phyloP scores from a whole-genome alignment of 2,329 filamentous ascomycete genomes.

The Aspergillus candidus region DNA sequence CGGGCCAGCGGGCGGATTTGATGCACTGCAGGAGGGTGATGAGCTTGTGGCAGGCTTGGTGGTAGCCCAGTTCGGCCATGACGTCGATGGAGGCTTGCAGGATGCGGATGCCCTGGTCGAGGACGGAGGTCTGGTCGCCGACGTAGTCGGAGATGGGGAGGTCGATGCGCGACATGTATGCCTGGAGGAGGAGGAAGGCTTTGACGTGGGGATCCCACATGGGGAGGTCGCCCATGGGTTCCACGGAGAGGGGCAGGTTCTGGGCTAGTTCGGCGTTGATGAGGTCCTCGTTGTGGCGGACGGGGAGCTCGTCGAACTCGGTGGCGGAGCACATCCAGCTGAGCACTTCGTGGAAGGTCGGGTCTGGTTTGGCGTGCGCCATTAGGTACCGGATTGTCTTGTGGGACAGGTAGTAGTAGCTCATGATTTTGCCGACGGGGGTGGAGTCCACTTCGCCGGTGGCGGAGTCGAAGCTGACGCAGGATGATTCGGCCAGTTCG shows the following conservation, averaged over 20 bases:
- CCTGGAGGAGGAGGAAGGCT: slow-evolving; percentile 85
- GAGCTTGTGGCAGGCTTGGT: slow-evolving; percentile 73
- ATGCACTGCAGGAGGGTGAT: slow-evolving; percentile 82
- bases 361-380: slow-evolving; percentile 65
- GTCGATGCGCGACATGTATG: slow-evolving; percentile 87
- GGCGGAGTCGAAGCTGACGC: slow-evolving; percentile 66
- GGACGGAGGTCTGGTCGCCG: slow-evolving; percentile 78
- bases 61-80: slow-evolving; percentile 77
- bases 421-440: slow-evolving; percentile 95
- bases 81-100: slow-evolving; percentile 93
- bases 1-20: slow-evolving; percentile 88
- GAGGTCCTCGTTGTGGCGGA: slow-evolving; percentile 96
- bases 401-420: slow-evolving; percentile 97
- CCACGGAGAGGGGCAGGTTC: slow-evolving; percentile 65
- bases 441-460: slow-evolving; percentile 89
- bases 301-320: slow-evolving; percentile 95
- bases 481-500: slow-evolving; percentile 77
- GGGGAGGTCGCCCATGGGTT: slow-evolving; percentile 60
- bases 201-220: slow-evolving; percentile 99
- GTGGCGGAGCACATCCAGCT: slow-evolving; percentile 90
- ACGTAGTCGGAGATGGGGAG: slow-evolving; percentile 96
- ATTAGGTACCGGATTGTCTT: slow-evolving; percentile 84
- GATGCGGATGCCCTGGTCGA: slow-evolving; percentile 95
- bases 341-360: slow-evolving; percentile 73
- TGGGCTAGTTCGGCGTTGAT: slow-evolving; percentile 87